Evolutionary conservation across 1,284 basidiomycete genomes (phyloP).

Genomic region (Crucibulum cyathiforme): DNA sequence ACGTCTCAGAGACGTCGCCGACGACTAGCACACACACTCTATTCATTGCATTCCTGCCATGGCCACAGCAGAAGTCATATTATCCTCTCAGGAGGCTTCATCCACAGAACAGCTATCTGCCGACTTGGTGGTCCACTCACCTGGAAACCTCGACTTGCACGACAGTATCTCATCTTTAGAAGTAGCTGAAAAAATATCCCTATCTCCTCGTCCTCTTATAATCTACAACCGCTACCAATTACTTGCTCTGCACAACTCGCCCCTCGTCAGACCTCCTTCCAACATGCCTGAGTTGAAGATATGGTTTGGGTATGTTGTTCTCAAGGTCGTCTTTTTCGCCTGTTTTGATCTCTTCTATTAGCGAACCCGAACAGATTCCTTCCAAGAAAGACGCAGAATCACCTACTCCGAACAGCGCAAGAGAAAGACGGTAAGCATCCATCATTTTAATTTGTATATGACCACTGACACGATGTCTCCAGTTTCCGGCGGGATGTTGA

Average conservation of each 20-base stretch:
- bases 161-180: slow-evolving; percentile 33
- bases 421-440: slow-evolving; percentile 64
- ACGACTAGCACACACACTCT: background rate
- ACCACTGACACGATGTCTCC: slow-evolving; percentile 21
- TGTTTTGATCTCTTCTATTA: slow-evolving; percentile 40
- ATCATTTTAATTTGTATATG: slow-evolving; percentile 7
- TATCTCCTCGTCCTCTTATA: slow-evolving; percentile 49
- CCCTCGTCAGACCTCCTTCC: slow-evolving; percentile 72
- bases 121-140: slow-evolving; percentile 17
- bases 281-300: slow-evolving; percentile 83
- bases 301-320: slow-evolving; percentile 81
- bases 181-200: slow-evolving; percentile 32
- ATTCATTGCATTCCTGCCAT: background rate
- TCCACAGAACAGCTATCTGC: slow-evolving; percentile 7
- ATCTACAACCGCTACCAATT: slow-evolving; percentile 74
- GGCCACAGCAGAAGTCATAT: background rate
- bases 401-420: slow-evolving; percentile 53
- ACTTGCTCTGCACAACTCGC: slow-evolving; percentile 74
- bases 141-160: slow-evolving; percentile 44
- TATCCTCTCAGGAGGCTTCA: slow-evolving; percentile 17
- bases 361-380: slow-evolving; percentile 64
- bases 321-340: slow-evolving; percentile 6
- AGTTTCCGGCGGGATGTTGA: slow-evolving; percentile 79
- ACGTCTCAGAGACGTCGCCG: too few species aligned
- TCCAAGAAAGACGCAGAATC: slow-evolving; percentile 73